A percentile compares a stretch with the other conserved stretches of the same genome.
These are phyloP conservation scores for Sclerotinia subarctica DNA, from an alignment of 2,329 filamentous ascomycete species.

Conservation along the genomic window DNA sequence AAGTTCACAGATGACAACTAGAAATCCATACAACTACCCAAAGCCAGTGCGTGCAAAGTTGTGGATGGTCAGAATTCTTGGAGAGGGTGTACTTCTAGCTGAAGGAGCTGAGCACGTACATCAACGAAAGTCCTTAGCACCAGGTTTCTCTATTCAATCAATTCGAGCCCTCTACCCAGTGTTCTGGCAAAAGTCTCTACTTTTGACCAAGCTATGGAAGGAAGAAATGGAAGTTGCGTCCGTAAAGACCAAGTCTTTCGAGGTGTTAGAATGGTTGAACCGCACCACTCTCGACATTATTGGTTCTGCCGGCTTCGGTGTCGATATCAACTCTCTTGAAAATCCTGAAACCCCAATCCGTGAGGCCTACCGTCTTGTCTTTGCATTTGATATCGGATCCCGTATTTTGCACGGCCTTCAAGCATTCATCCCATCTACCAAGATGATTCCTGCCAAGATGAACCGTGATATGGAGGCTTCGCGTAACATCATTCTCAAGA, in stretches of 20 bases:
- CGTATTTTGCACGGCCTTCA: slow-evolving; percentile 51
- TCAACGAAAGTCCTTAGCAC: slow-evolving; percentile 73
- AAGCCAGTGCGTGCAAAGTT: slow-evolving; percentile 53
- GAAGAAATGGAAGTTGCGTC: slow-evolving; percentile 49
- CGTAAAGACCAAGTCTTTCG: slow-evolving; percentile 34
- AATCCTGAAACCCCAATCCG: slow-evolving; percentile 58
- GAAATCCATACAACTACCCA: slow-evolving; percentile 47
- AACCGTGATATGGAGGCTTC: slow-evolving; percentile 60
- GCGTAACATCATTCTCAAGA: slow-evolving; percentile 60
- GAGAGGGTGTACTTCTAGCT: slow-evolving; percentile 70
- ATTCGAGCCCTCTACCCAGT: slow-evolving; percentile 77
- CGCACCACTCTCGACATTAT: slow-evolving; percentile 72
- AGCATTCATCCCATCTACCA: slow-evolving; percentile 43
- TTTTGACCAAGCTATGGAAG: slow-evolving; percentile 45
- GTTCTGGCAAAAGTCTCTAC: slow-evolving; percentile 42
- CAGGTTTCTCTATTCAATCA: slow-evolving; percentile 77
- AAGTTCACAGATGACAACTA: slow-evolving; percentile 42
- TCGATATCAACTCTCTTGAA: slow-evolving; percentile 64
- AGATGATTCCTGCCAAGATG: slow-evolving; percentile 61
- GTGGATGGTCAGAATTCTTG: slow-evolving; percentile 61
- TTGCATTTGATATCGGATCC: slow-evolving; percentile 46
- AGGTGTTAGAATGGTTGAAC: slow-evolving; percentile 52
- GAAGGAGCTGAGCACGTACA: slow-evolving; percentile 55
- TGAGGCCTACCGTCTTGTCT: slow-evolving; percentile 50
- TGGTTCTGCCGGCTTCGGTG: slow-evolving; percentile 65